Percentiles rank a stretch among this genome's conserved stretches.
phyloP scores from a whole-genome alignment of 495 filamentous ascomycete species.

The Penicillium diatomitis region DNA sequence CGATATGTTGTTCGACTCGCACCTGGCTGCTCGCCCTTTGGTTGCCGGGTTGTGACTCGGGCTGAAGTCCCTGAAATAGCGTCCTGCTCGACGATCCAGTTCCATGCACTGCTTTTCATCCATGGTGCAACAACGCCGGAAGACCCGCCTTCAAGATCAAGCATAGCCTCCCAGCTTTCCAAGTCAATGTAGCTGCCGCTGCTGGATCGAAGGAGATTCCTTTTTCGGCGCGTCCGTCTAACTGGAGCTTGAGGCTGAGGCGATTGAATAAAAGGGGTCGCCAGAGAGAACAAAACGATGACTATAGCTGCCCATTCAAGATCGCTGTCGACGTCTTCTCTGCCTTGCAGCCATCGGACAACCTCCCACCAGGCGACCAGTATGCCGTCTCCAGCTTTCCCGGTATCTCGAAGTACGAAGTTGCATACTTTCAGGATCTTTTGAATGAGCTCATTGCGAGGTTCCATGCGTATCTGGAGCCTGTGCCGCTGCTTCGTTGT shows the following conservation, averaged over 20 bases:
- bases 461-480: slow-evolving; percentile 56
- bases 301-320: slow-evolving; percentile 73
- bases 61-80: slow-evolving; percentile 30
- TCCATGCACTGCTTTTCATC: slow-evolving; percentile 60
- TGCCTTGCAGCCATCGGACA: slow-evolving; percentile 54
- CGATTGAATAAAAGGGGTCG: slow-evolving; percentile 39
- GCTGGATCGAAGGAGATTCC: slow-evolving; percentile 48
- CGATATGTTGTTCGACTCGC: slow-evolving; percentile 34
- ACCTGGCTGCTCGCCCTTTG: slow-evolving; percentile 15
- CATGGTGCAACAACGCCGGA: slow-evolving; percentile 50
- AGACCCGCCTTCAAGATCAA: slow-evolving; percentile 46
- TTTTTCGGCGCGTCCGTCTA: slow-evolving; percentile 38
- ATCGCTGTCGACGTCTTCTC: slow-evolving; percentile 42
- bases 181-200: slow-evolving; percentile 47
- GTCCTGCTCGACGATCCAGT: slow-evolving; percentile 59
- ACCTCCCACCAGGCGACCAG: slow-evolving; percentile 68
- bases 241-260: slow-evolving; percentile 24
- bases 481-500: slow-evolving; percentile 51
- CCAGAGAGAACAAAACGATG: slow-evolving; percentile 59
- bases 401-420: slow-evolving; percentile 49
- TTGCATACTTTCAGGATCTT: slow-evolving; percentile 52
- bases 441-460: slow-evolving; percentile 49
- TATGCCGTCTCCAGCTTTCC: slow-evolving; percentile 53
- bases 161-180: slow-evolving; percentile 56
- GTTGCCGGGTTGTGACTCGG: slow-evolving; percentile 10